phyloP scores from a whole-genome alignment of 1,284 basidiomycete genomes.

The Malassezia globosa region DNA sequence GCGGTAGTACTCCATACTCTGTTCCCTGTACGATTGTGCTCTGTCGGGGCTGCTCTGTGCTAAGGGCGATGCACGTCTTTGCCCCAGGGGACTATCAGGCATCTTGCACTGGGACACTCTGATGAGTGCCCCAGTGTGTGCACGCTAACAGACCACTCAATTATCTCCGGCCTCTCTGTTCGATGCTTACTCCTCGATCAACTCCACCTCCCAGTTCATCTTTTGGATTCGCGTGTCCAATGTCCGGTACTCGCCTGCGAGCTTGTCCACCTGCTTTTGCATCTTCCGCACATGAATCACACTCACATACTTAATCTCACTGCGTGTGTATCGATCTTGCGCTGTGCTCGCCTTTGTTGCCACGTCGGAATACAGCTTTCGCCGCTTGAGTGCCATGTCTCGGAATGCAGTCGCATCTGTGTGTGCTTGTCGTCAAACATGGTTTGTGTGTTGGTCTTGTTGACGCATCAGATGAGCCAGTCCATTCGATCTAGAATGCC shows the following conservation, averaged over 20 bases:
- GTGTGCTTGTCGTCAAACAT: not conserved
- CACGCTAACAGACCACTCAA: not conserved
- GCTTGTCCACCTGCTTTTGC: not conserved
- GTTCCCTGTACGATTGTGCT: not conserved
- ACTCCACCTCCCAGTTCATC: not conserved
- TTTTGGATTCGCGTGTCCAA: conserved; percentile 2
- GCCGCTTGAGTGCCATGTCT: not conserved
- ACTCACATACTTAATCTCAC: not conserved
- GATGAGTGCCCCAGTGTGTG: not conserved
- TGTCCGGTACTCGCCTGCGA: not conserved
- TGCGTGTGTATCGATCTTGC: not conserved
- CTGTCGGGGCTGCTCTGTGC: conserved; percentile 1
- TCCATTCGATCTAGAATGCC: not conserved
- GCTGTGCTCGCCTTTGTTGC: not conserved
- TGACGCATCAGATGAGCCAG: not conserved
- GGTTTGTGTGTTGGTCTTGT: not conserved
- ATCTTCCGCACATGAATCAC: not conserved
- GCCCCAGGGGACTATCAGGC: not conserved
- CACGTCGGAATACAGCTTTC: conserved; percentile 2
- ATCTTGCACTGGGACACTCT: not conserved
- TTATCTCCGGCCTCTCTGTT: not conserved
- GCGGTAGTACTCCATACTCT: not conserved
- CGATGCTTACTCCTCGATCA: not conserved
- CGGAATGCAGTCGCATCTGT: not conserved
- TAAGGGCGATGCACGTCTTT: not conserved